phyloP scores from a whole-genome alignment of 257 asterid species.

The Ballota nigra region DNA sequence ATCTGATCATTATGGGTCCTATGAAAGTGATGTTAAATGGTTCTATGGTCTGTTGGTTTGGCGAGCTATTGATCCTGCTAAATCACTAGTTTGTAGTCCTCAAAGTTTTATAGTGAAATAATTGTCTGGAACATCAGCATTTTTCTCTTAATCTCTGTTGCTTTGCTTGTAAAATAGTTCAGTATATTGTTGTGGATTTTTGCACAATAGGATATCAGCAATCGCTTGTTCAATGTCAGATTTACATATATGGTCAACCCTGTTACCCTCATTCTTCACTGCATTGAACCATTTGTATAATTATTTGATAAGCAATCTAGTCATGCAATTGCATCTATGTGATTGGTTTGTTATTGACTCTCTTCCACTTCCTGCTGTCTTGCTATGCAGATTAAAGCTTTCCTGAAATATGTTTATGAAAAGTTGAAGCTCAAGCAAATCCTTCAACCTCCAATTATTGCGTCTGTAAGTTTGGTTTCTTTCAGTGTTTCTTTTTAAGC shows the following conservation, averaged over 20 bases:
- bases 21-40: neutral
- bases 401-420: conserved; percentile 69
- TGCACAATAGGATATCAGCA: neutral
- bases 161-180: neutral
- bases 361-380: conserved; percentile 12
- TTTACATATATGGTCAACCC: neutral
- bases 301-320: conserved; percentile 7
- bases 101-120: neutral
- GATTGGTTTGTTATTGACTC: conserved; percentile 3
- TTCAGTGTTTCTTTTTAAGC: neutral
- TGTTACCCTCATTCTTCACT: neutral
- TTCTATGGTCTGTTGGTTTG: neutral
- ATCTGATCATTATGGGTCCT: neutral
- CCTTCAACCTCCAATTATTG: conserved; percentile 93
- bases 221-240: neutral
- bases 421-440: conserved; percentile 95
- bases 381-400: conserved; percentile 54
- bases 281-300: neutral
- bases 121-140: neutral
- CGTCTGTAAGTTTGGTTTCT: conserved; percentile 71
- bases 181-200: neutral
- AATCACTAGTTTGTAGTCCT: neutral
- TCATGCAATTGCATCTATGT: conserved; percentile 13
- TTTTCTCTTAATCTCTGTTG: neutral
- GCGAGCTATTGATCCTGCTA: conserved; percentile 6